Percentiles rank a stretch among this genome's conserved stretches.
phyloP scores from a whole-genome alignment of 2,329 filamentous ascomycete species.

The Fusarium heterosporum region DNA sequence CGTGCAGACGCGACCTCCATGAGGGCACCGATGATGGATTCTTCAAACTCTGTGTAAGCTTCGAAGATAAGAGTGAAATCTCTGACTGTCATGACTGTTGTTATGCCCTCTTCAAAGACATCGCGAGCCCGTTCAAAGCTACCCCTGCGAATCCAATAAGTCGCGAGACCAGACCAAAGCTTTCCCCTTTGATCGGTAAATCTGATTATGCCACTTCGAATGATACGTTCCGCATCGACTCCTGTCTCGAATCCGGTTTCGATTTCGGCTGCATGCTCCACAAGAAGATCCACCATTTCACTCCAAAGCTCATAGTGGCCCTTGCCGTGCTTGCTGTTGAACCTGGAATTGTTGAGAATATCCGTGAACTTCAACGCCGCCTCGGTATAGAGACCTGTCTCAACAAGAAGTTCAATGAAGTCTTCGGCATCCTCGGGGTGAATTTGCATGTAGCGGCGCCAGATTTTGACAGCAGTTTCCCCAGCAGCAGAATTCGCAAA shows the following conservation, averaged over 20 bases:
- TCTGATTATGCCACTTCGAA: constrained; percentile 88
- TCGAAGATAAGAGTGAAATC: constrained; percentile 98
- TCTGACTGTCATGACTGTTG: constrained; percentile 97
- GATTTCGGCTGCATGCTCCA: constrained; percentile 88
- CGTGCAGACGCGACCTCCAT: constrained; percentile 88
- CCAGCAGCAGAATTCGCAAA: constrained; percentile 94
- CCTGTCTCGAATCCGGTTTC: constrained; percentile 83
- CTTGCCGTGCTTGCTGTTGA: constrained; percentile 92
- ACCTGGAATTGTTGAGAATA: constrained; percentile 88
- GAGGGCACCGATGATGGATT: constrained; percentile 89
- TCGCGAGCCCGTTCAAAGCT: constrained; percentile 94
- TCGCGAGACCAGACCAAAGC: constrained; percentile 92
- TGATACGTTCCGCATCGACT: constrained; percentile 91
- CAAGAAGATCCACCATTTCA: constrained; percentile 95
- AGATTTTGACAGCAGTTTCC: constrained; percentile 90
- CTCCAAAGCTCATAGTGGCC: constrained; percentile 97
- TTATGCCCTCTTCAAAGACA: constrained; percentile 95
- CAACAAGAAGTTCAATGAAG: constrained; percentile 88
- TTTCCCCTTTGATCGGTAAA: constrained; percentile 96
- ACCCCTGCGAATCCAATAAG: constrained; percentile 94
- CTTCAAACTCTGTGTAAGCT: constrained; percentile 95
- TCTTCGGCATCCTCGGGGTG: constrained; percentile 96
- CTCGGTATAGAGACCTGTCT: constrained; percentile 87
- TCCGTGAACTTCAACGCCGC: constrained; percentile 92
- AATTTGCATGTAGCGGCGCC: constrained; percentile 96